phyloP scores from a whole-genome alignment of 2,329 filamentous ascomycete species.

The Ampelomyces quisqualis region DNA sequence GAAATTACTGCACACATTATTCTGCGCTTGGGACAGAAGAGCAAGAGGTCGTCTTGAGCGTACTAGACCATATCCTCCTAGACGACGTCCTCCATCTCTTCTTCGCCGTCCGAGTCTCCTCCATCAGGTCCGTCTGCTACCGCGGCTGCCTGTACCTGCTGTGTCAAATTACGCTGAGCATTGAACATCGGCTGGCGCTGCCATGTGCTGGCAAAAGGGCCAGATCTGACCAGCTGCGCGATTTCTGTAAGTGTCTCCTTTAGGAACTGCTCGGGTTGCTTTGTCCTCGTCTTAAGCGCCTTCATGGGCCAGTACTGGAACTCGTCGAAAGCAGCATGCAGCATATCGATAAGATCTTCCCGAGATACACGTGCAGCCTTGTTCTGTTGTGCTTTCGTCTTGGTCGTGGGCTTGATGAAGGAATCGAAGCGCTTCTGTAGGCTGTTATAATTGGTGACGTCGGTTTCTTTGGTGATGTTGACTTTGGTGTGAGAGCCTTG shows the following conservation, averaged over 20 bases:
- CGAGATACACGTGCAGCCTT: conserved; percentile 90
- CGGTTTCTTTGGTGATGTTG: conserved; percentile 32
- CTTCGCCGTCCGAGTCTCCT: conserved; percentile 66
- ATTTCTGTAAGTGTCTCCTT: conserved; percentile 81
- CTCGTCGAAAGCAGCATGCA: conserved; percentile 79
- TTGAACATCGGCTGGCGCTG: conserved; percentile 70
- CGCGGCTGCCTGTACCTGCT: conserved; percentile 37
- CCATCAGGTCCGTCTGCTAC: conserved; percentile 51
- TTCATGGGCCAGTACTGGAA: conserved; percentile 96
- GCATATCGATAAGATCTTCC: conserved; percentile 80
- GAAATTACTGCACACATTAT: not conserved
- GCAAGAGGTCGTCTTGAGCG: too few species aligned
- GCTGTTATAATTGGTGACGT: conserved; percentile 27
- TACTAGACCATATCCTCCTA: conserved; percentile 16
- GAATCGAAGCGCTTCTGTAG: conserved; percentile 36
- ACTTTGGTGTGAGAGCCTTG: conserved; percentile 34
- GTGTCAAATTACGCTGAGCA: conserved; percentile 47
- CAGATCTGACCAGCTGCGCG: conserved; percentile 77
- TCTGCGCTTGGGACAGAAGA: not conserved
- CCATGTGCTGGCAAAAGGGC: conserved; percentile 83
- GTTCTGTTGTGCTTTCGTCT: conserved; percentile 48
- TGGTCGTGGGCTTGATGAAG: conserved; percentile 31
- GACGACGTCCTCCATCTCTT: conserved; percentile 77
- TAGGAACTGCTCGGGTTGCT: conserved; percentile 91
- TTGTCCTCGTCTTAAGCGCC: conserved; percentile 71